Evolutionary conservation across 208 protist species (phyloP).

Genomic region (Crithidia brevicula): DNA sequence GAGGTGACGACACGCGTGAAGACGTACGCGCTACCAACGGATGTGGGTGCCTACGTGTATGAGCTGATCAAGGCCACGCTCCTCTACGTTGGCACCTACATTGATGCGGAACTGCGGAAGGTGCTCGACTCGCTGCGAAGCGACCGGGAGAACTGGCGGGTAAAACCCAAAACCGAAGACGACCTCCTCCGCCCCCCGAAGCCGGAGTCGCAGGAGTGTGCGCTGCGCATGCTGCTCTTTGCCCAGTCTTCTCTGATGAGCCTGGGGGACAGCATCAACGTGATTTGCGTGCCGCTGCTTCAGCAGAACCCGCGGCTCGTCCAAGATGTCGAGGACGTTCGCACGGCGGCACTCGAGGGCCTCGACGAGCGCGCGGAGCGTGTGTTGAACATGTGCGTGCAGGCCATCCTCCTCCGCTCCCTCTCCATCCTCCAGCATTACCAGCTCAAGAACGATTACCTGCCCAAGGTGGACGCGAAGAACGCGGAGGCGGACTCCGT

Average conservation of each 20-base stretch:
- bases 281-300: conserved; percentile 61
- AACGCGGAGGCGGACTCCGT: conserved; percentile 44
- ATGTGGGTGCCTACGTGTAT: conserved; percentile 55
- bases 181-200: conserved; percentile 62
- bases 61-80: conserved; percentile 57
- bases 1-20: conserved; percentile 67
- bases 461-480: conserved; percentile 54
- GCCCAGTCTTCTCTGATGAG: conserved; percentile 82
- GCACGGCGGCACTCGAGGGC: conserved; percentile 42
- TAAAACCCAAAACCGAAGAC: conserved; percentile 66
- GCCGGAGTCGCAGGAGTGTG: conserved; percentile 83
- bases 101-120: conserved; percentile 78
- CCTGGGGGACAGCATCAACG: conserved; percentile 53
- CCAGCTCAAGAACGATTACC: conserved; percentile 77
- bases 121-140: conserved; percentile 60
- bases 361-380: conserved; percentile 75
- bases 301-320: conserved; percentile 52
- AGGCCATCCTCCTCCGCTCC: conserved; percentile 75
- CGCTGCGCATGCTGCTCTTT: conserved; percentile 86
- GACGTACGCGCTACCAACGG: conserved; percentile 54
- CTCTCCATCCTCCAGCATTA: conserved; percentile 84
- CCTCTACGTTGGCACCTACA: conserved; percentile 53
- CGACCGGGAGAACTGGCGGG: conserved; percentile 79
- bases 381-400: conserved; percentile 76
- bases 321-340: conserved; percentile 63